Percentiles rank a stretch among this genome's conserved stretches.
These are phyloP conservation scores for Ramularia endophylla DNA, from an alignment of 2,329 filamentous ascomycete species.

Conservation along the genomic window DNA sequence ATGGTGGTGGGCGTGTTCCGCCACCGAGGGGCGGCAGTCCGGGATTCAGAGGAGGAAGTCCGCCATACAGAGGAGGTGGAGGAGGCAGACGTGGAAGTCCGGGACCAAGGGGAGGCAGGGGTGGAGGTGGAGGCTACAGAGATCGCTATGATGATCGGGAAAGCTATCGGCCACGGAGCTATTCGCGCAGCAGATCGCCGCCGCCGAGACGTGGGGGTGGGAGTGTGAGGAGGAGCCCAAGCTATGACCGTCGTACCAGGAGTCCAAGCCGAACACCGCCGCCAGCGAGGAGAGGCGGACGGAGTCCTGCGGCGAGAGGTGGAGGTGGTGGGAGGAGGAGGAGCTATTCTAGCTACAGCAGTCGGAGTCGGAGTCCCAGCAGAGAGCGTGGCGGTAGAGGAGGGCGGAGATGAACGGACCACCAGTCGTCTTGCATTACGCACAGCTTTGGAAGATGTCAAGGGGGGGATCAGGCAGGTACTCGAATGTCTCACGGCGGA, in stretches of 20 bases:
- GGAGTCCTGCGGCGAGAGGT: neutral
- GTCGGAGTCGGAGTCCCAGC: slow-evolving; percentile 19
- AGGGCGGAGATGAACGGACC: slow-evolving; percentile 1
- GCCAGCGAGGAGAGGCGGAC: slow-evolving; percentile 12
- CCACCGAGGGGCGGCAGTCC: slow-evolving; percentile 23
- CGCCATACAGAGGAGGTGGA: slow-evolving; percentile 6
- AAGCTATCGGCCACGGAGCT: slow-evolving; percentile 23
- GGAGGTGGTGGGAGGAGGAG: slow-evolving; percentile 16
- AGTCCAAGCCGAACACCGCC: slow-evolving; percentile 21
- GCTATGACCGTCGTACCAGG: slow-evolving; percentile 32
- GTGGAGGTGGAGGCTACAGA: slow-evolving; percentile 24
- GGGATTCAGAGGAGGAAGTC: slow-evolving; percentile 10
- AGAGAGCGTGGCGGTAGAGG: slow-evolving; percentile 15
- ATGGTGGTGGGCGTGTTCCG: slow-evolving; percentile 9
- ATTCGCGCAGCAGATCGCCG: slow-evolving; percentile 15
- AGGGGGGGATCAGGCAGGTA: too few relatives aligned
- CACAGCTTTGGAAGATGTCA: too few relatives aligned
- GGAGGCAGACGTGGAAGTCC: slow-evolving; percentile 23
- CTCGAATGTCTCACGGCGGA: too few relatives aligned
- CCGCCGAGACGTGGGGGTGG: slow-evolving; percentile 3
- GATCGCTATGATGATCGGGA: slow-evolving; percentile 27
- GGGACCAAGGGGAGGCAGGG: slow-evolving; percentile 22
- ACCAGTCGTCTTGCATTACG: too few relatives aligned
- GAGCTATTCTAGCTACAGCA: slow-evolving; percentile 19
- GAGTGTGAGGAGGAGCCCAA: slow-evolving; percentile 28